Evolutionary conservation across 768 basidiomycete species (phyloP), one percentile per base, ranked within the genome.

Genomic region (Auriscalpium orientale): DNA sequence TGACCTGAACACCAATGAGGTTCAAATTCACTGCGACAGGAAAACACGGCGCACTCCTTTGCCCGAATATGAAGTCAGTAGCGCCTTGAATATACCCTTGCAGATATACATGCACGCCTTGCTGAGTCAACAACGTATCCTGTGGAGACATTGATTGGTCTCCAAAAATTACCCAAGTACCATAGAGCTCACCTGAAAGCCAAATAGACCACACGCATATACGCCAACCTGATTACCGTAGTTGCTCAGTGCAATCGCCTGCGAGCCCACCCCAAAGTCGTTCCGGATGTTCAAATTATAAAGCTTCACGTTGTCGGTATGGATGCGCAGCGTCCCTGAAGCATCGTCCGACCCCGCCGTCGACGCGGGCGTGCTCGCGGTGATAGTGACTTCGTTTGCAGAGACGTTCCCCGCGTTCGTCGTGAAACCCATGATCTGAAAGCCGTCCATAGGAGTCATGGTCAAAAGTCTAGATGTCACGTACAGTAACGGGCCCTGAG

Each of bases 281-380:
- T 80, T 80, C 55, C 72, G 72, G 15, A 80, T 72, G 49, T 79
- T 72, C 46, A 79, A 70, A 49, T 80, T 80, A 63, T 80, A 80
- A 69, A 79, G 66, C n/a, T 62, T 57, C 36, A 71, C 68, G 45
- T 68, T 63, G 49, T 68, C 64, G 36, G 67, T 76, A 68, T 79
- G 76, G 48, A 79, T 66, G 12, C 78, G 75, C 12, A 80, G 60
- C 0, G 78, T 79, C 1, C 78, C 78, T 55, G 72, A 75, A 4
- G 73, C 73, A 56, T 80, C 78, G 62, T 80, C 67, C 1, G 75
- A 76, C 4, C 76, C 76, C 9, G 75, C 74, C 2, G 65, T 55
- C 3, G 59, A 56, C 1, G 58, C 55, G 8, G 66, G 22, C 36
- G 13, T 54, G 57, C 22, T 54, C 28, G 45, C 52, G 21, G 49